Base-by-base conservation (phyloP, 805 yeast species). In the Yarrowia keelungensis region DNA sequence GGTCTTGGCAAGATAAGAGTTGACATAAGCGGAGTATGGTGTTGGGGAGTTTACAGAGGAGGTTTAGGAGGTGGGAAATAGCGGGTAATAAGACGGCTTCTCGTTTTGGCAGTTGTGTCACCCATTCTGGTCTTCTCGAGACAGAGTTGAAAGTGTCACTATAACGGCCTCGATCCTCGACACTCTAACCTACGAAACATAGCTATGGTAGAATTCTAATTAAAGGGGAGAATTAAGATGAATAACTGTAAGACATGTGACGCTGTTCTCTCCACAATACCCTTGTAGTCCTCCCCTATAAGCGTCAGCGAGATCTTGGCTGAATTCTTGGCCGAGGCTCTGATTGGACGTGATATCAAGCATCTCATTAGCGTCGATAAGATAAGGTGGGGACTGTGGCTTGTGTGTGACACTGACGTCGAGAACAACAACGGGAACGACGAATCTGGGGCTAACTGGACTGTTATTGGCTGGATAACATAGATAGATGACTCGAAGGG, bases 1-100 rank as follows among this genome's bases (percentile, higher is more conserved):
- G 35, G 59, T 53, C 59, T 53, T 53, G 59, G 59, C 59, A 22
- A 53, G 59, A 53, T 53, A 53, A 53, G 59, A 10, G 35, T 36
- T 51, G 59, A 38, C 35, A 8, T 53, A 51, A 51, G 42, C 32
- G 32, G 32, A 10, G 15, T 49, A 15, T 5, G 51, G 1, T 26
- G 16, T 47, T 11, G n/a, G 26, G 51, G 15, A 26, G 51, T 14
- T 14, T 7, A 14, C 32, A 47, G 16, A 47, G 32, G 32, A 16
- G 47, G 47, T 11, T 8, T 16, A 22, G 7, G 3, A 19, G 35
- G 35, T 38, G 39, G 39, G 39, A 38, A 38, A 38, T 11, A 38
- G 12, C 32, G 32, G 32, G 32, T 26, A 26, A 26, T 26, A 3
- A 26, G 32, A 26, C 32, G 32, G 7, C 32, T 26, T 5, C 7